phyloP scores from a whole-genome alignment of 2,329 filamentous ascomycete species.

The Colletotrichum sansevieriae region DNA sequence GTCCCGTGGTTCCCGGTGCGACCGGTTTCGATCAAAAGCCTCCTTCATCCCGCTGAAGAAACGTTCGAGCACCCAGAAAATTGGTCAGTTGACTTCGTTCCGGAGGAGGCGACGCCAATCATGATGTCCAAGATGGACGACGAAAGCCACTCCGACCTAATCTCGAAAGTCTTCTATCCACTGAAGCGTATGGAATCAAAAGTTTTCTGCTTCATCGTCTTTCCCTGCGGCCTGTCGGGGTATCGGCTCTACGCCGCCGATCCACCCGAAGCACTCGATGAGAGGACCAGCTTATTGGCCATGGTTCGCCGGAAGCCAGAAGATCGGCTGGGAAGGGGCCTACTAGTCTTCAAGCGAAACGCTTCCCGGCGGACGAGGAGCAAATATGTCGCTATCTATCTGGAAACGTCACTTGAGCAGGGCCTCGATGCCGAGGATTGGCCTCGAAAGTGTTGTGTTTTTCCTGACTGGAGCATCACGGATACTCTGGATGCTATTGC shows the following conservation, averaged over 20 bases:
- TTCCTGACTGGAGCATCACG: slow-evolving; percentile 1
- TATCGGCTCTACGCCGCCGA: slow-evolving; percentile 3
- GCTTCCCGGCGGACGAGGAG: not conserved
- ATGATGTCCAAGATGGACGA: not conserved
- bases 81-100: slow-evolving; percentile 1
- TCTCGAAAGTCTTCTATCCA: not conserved
- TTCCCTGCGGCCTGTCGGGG: not conserved
- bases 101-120: not conserved
- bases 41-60: not conserved
- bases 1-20: not conserved
- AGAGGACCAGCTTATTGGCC: slow-evolving; percentile 8
- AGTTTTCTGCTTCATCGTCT: slow-evolving; percentile 1
- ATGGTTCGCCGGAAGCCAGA: not conserved
- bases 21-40: not conserved
- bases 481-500: not conserved
- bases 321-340: not conserved
- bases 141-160: not conserved
- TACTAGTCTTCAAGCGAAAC: not conserved
- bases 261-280: not conserved
- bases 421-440: not conserved
- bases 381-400: slow-evolving; percentile 4
- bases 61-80: not conserved
- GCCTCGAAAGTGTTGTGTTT: not conserved
- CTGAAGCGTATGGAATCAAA: not conserved
- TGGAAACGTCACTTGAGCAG: not conserved